Conservation (phyloP, 345 rosid genomes). For the Syzygium aromaticum region DNA sequence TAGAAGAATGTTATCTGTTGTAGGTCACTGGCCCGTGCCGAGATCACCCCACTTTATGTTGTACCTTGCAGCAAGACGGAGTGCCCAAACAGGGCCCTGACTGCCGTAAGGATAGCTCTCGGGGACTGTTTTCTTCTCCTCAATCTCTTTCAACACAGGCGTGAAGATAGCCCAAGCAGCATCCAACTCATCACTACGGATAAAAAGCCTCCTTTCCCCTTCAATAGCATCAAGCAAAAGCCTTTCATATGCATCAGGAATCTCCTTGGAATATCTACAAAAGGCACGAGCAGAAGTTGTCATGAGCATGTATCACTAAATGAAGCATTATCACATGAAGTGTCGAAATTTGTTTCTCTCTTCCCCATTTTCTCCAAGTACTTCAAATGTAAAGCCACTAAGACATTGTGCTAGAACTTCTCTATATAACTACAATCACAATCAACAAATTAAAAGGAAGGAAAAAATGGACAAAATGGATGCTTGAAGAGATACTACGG, state of each 20-base stretch:
- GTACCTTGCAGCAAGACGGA: conserved; percentile 80
- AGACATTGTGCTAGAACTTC: background rate
- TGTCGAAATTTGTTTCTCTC: background rate
- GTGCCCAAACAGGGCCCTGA: conserved; percentile 93
- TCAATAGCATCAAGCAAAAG: conserved; percentile 84
- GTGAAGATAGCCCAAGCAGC: conserved; percentile 90
- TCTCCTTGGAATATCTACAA: conserved; percentile 75
- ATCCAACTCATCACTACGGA: conserved; percentile 86
- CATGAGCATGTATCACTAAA: background rate
- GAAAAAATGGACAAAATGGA: background rate
- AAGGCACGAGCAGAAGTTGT: background rate
- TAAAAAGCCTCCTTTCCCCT: conserved; percentile 89
- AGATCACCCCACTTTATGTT: conserved; percentile 88
- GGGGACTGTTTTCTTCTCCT: conserved; percentile 61
- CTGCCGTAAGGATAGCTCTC: conserved; percentile 89
- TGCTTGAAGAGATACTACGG: background rate
- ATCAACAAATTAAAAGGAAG: background rate
- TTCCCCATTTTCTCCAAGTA: background rate
- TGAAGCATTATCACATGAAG: background rate
- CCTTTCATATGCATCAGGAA: conserved; percentile 95
- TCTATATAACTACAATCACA: background rate
- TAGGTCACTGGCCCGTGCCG: conserved; percentile 31
- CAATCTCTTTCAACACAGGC: conserved; percentile 70
- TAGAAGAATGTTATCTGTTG: background rate
- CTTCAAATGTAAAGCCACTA: background rate